Evolutionary conservation across 208 protist genomes (phyloP).

Genomic region (Wallacemonas sp.): DNA sequence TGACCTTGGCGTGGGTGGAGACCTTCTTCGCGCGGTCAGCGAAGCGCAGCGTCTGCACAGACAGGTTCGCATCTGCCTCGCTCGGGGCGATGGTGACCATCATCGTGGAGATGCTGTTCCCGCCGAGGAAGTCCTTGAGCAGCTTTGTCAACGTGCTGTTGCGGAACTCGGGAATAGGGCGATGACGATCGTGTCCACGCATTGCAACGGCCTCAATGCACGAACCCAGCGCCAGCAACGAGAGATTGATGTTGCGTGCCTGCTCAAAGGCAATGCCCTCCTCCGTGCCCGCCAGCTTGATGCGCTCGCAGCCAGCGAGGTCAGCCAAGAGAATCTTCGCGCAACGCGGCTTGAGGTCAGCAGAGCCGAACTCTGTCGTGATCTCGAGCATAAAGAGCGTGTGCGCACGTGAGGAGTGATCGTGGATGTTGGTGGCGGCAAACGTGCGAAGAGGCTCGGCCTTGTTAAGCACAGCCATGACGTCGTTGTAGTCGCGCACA

Average conservation of each 20-base stretch:
- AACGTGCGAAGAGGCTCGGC: slow-evolving; percentile 88
- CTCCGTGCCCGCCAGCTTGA: slow-evolving; percentile 73
- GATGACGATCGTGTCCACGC: slow-evolving; percentile 30
- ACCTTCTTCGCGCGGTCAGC: slow-evolving; percentile 88
- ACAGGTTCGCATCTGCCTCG: slow-evolving; percentile 62
- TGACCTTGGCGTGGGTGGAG: slow-evolving; percentile 74
- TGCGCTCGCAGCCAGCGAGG: slow-evolving; percentile 81
- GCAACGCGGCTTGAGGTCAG: slow-evolving; percentile 50
- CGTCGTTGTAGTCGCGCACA: slow-evolving; percentile 79
- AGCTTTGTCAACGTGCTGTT: slow-evolving; percentile 87
- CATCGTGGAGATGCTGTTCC: slow-evolving; percentile 83
- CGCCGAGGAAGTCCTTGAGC: slow-evolving; percentile 84
- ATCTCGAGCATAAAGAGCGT: slow-evolving; percentile 82
- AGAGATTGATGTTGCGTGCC: slow-evolving; percentile 86
- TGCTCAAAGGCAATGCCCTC: slow-evolving; percentile 72
- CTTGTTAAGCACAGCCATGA: slow-evolving; percentile 75
- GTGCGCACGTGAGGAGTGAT: slow-evolving; percentile 81
- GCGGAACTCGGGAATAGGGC: slow-evolving; percentile 71
- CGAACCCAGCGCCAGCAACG: slow-evolving; percentile 69
- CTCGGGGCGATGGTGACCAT: slow-evolving; percentile 78
- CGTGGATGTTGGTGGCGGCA: slow-evolving; percentile 84
- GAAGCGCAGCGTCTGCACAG: slow-evolving; percentile 84
- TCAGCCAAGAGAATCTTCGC: slow-evolving; percentile 78
- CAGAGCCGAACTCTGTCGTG: slow-evolving; percentile 52
- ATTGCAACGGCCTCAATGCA: slow-evolving; percentile 82